Base-by-base conservation (phyloP, 257 asterid species). In the Striga asiatica region DNA sequence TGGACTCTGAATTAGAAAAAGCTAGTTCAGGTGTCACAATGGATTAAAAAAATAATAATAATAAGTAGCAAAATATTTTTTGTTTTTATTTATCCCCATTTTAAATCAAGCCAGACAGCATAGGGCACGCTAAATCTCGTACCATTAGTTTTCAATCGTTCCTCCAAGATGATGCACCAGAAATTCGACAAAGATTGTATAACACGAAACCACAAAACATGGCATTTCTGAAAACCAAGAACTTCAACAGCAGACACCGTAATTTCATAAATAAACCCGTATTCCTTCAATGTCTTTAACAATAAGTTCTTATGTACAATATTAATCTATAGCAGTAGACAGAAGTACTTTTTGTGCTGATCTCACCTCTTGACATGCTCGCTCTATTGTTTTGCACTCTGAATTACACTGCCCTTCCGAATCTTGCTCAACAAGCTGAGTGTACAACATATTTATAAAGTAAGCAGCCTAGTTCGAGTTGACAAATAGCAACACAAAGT, bases 351-450 rank as follows among this genome's bases (percentile, higher is more conserved):
- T 10, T 10, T 42, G 31, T n/a, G n/a, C n/a, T n/a, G 38, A 42
- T 41, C 66, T 81, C 51, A 87, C 98, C 94, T 92, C 93, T 76
- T 88, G 95, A 71, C 98, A 92, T 78, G 97, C 82, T 57, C 94
- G 75, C 75, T 92, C 97, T n/a, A 92, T 81, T 38, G 97, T 92
- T 67, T 88, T 92, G 81, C 98, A 92, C 63, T 92, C 88, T 10
- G 98, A 78, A 74, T 54, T 65, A 52, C 98, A 92, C 42, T 88
- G 95, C 58, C 98, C 98, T 75, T 88, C 97, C 7, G 94, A 82
- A 27, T 84, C 88, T 61, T 92, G 95, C 42, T 92, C 97, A 70
- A 84, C 83, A 24, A 92, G 95, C 97, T 92, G 92, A 68, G 28
- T 6, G 50, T 11, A 58, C 63, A 70, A 47, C 12, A 17, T 66